Evolutionary conservation across 2,329 filamentous ascomycete species (phyloP).

Genomic region (Neonectria faginata): DNA sequence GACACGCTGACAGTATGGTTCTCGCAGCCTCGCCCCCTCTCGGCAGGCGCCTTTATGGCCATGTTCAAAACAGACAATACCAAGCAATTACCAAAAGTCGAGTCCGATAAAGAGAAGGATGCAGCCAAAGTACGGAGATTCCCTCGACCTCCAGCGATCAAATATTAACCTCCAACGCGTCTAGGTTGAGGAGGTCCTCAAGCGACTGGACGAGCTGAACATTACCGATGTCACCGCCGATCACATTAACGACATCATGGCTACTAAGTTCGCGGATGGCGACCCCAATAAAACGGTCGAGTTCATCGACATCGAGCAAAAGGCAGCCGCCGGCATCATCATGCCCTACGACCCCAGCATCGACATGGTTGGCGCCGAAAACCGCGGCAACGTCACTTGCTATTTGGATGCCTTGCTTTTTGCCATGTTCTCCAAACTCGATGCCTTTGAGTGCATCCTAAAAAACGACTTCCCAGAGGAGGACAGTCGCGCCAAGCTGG

Average conservation of each 20-base stretch:
- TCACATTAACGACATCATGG: conserved; percentile 65
- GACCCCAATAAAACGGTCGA: conserved; percentile 81
- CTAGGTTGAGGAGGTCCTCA: conserved; percentile 57
- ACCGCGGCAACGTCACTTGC: conserved; percentile 89
- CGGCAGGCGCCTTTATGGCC: conserved; percentile 69
- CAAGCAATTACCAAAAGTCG: conserved; percentile 58
- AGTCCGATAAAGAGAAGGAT: conserved; percentile 63
- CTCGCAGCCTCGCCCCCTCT: conserved; percentile 62
- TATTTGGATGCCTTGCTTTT: conserved; percentile 93
- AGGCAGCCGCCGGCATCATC: conserved; percentile 84
- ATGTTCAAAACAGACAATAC: conserved; percentile 73
- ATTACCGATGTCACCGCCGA: conserved; percentile 67
- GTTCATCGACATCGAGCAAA: conserved; percentile 81
- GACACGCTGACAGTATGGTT: conserved; percentile 24
- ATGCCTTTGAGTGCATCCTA: conserved; percentile 93
- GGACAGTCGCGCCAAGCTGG: conserved; percentile 76
- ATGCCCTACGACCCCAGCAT: conserved; percentile 78
- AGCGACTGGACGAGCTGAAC: conserved; percentile 56
- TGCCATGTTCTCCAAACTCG: conserved; percentile 92
- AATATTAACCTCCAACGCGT: conserved; percentile 30
- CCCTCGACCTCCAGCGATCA: conserved; percentile 11
- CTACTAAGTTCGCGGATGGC: conserved; percentile 72
- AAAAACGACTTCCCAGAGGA: conserved; percentile 79
- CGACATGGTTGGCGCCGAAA: conserved; percentile 85
- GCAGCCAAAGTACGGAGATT: conserved; percentile 53